Evolutionary conservation across 495 filamentous ascomycete genomes (phyloP), one percentile per base, ranked within the genome.

Genomic region (Aspergillus saccharolyticus): DNA sequence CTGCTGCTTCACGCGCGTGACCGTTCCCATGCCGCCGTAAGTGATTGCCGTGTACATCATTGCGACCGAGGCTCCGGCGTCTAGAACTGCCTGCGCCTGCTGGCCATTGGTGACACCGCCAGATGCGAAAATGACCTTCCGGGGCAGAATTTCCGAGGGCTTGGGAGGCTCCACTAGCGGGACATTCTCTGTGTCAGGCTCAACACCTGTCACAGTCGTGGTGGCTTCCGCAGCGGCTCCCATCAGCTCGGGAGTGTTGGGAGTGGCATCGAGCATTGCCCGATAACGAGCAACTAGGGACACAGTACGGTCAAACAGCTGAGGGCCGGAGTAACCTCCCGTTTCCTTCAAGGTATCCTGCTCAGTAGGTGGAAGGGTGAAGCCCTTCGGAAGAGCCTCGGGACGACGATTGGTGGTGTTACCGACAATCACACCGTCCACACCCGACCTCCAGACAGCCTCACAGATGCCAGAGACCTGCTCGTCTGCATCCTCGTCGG

Each of bases 351-450:
- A 62, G 0, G 84, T 76, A 46, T 74, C 63, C 63, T 84, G 80
- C 66, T 97, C 93, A 60, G 82, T 83, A 4, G 73, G 59, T 0
- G 86, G 82, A 16, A 94, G 75, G 39, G 74, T 69, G 54, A 85
- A 83, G 8, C 84, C 85, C 33, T 78, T 66, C 15, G 89, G 84
- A 9, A 89, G 66, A n/a, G 89, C 71, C 3, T 82, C 83, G 2
- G 87, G 83, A 14, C 94, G 81, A 56, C 82, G 79, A 70, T 91
- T 96, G 2, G 94, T 98, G 0, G 94, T 98, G 72, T 98, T 98
- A 0, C 91, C 93, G n/a, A 98, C 93, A 63, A 97, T 96, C 4
- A 98, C 85, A 0, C 94, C 94, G 58, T 96, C 90, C 4, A 97
- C 90, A 10, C 91, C 91, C 44, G 88, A 86, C 43, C 79, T 79